phyloP scores from a whole-genome alignment of 371 early-diverging fungal genomes.

The Furculomyces boomerangus region DNA sequence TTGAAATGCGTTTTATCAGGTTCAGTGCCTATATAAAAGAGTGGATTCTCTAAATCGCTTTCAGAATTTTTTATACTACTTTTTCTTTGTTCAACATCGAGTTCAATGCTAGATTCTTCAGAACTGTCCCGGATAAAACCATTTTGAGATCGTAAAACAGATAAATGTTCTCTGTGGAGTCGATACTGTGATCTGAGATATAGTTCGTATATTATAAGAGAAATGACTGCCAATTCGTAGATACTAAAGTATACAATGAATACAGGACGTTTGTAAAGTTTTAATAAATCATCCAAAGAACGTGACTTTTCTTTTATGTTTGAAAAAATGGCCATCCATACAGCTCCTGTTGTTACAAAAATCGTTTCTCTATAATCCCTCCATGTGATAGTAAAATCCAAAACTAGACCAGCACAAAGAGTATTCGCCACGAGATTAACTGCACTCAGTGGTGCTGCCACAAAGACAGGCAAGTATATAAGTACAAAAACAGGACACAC shows the following conservation, averaged over 20 bases:
- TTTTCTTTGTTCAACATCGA: too few relatives aligned
- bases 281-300: slow-evolving; percentile 46
- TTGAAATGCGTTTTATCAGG: too few relatives aligned
- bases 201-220: slow-evolving; percentile 11
- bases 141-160: not conserved
- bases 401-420: slow-evolving; percentile 42
- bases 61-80: too few relatives aligned
- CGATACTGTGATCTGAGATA: not conserved
- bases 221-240: slow-evolving; percentile 30
- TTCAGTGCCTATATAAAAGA: too few relatives aligned
- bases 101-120: too few relatives aligned
- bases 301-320: slow-evolving; percentile 54
- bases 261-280: slow-evolving; percentile 43
- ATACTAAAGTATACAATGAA: slow-evolving; percentile 52
- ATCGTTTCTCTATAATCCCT: slow-evolving; percentile 48
- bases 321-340: slow-evolving; percentile 53
- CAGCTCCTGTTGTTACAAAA: slow-evolving; percentile 46
- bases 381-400: slow-evolving; percentile 41
- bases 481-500: slow-evolving; percentile 55
- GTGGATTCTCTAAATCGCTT: too few relatives aligned
- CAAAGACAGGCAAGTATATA: slow-evolving; percentile 64
- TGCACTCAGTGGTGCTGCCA: slow-evolving; percentile 63
- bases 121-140: too few relatives aligned
- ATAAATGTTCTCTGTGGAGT: not conserved
- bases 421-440: slow-evolving; percentile 63